Evolutionary conservation across 257 asterid species (phyloP), one percentile per base, ranked within the genome.

Genomic region (Echium plantagineum): DNA sequence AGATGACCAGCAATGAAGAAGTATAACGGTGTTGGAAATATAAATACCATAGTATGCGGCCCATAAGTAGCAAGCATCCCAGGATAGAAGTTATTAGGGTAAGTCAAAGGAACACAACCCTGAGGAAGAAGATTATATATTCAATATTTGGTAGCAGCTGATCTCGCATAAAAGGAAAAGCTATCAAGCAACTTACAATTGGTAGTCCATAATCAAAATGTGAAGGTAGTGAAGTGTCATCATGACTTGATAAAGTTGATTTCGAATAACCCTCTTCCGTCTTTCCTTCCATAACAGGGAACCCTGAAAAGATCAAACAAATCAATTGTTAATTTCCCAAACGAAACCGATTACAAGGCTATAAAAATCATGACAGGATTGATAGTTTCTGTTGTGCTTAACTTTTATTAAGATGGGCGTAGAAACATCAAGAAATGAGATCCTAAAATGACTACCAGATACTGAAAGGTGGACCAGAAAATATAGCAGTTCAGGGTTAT

Each of bases 161-260:
- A 55, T 55, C 10, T 52, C 46, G 5, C 20, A 55, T 17, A 5
- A 56, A 49, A 20, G 8, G 42, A 24, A 7, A 60, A 52, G 47
- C 19, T 10, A 18, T 9, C 12, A 68, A 31, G 16, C 9, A 30
- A 61, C 74, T 69, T 54, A 73, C 78, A 53, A 52, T 42, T 35
- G 60, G 6, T 17, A 35, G 66, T 56, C n/a, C 58, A 55, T 61
- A 63, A 57, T 46, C 54, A 58, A 48, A 21, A 49, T 68, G 38
- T 5, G 63, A 52, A 42, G 62, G 54, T 28, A 64, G 60, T 28
- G 59, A 68, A 52, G 31, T 57, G 31, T 52, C 38, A 69, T 73
- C 69, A 42, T 69, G 75, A 56, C 24, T 61, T 28, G 71, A 61
- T 48, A 65, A 18, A 54, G 57, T 70, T 42, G 69, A 73, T 67